Conservation (phyloP, 768 basidiomycete genomes). For the Trichaptum fuscoviolaceum region DNA sequence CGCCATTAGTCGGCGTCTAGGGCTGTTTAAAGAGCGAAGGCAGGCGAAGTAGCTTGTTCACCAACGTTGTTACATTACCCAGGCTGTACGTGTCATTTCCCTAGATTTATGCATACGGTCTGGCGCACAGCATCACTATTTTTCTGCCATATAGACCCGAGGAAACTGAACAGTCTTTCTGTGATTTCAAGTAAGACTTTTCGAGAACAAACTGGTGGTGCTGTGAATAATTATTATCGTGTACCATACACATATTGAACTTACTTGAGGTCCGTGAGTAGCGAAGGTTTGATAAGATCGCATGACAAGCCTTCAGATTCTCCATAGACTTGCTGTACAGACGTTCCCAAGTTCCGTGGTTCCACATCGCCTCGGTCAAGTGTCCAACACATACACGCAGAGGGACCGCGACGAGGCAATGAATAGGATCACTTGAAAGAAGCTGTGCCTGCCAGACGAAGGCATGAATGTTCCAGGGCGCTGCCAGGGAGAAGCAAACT, state of each 20-base stretch:
- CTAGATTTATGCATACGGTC: too few relatives aligned
- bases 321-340: background rate
- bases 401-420: too few relatives aligned
- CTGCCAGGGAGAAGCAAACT: background rate
- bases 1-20: background rate
- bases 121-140: too few relatives aligned
- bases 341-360: background rate
- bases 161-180: too few relatives aligned
- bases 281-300: background rate
- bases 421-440: background rate
- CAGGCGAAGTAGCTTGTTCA: background rate
- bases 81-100: background rate
- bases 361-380: too few relatives aligned
- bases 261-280: background rate
- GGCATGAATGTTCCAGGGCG: background rate
- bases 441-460: background rate
- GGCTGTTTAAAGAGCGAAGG: background rate
- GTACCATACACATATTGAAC: too few relatives aligned
- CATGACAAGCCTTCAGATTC: background rate
- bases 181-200: too few relatives aligned
- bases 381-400: too few relatives aligned
- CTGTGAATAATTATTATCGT: too few relatives aligned
- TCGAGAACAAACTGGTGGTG: too few relatives aligned
- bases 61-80: background rate
- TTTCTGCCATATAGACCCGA: too few relatives aligned